Conservation (phyloP, 1,139 yeast genomes). For the Debaryomyces singareniensis region DNA sequence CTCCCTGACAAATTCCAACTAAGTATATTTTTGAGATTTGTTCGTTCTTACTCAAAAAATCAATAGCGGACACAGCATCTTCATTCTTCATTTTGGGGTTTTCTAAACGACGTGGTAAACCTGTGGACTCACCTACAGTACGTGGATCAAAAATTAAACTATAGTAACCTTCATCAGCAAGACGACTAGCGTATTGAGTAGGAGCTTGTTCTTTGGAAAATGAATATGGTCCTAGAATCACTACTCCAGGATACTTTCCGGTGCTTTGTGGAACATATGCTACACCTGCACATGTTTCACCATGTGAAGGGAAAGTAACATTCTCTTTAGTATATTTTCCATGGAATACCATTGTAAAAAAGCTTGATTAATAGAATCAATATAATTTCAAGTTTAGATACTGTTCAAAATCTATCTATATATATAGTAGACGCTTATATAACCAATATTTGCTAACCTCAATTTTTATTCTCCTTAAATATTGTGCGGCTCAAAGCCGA, state of each 20-base stretch:
- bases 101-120: conserved; percentile 1
- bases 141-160: conserved; percentile 1
- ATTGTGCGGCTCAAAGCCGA: too few relatives aligned
- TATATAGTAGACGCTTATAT: too few relatives aligned
- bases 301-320: too few relatives aligned
- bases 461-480: too few relatives aligned
- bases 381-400: too few relatives aligned
- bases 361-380: too few relatives aligned
- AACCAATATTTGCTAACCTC: too few relatives aligned
- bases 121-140: conserved; percentile 1
- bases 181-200: conserved; percentile 1
- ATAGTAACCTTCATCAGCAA: conserved; percentile 1
- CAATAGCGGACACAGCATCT: conserved; percentile 2
- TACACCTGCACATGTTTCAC: too few relatives aligned
- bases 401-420: too few relatives aligned
- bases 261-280: too few relatives aligned
- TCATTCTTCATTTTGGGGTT: conserved; percentile 3
- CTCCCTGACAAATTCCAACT: conserved; percentile 2
- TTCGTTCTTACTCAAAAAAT: conserved; percentile 1
- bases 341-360: too few relatives aligned
- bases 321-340: too few relatives aligned
- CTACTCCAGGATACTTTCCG: conserved; percentile 1
- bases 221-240: conserved; percentile 1
- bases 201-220: conserved; percentile 2
- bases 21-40: conserved; percentile 1